Conservation (phyloP, 495 filamentous ascomycete species). For the Penicillium riverlandense region DNA sequence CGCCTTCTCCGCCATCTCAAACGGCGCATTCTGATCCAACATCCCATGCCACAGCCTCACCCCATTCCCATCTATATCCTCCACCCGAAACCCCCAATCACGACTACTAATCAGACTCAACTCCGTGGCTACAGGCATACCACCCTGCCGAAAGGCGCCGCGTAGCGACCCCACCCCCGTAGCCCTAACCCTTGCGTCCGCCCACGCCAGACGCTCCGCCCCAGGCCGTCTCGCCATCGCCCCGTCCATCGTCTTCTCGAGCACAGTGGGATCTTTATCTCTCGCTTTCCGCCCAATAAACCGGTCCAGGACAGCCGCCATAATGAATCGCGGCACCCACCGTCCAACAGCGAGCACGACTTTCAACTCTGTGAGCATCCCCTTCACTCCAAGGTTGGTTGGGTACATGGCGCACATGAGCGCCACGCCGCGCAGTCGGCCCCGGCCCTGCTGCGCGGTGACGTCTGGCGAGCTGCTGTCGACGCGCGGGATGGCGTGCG, state of each 20-base stretch:
- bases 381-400: neutral
- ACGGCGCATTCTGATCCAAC: slow-evolving; percentile 4
- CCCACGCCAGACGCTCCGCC: neutral
- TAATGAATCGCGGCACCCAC: slow-evolving; percentile 4
- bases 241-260: neutral
- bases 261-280: neutral
- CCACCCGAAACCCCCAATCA: slow-evolving; percentile 4
- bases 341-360: neutral
- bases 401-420: slow-evolving; percentile 4
- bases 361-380: slow-evolving; percentile 2
- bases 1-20: slow-evolving; percentile 6
- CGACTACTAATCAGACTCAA: neutral
- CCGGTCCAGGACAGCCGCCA: neutral
- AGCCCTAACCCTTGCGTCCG: neutral
- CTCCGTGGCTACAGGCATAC: neutral
- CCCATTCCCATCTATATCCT: slow-evolving; percentile 1
- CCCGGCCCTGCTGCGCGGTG: neutral
- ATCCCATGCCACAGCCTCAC: slow-evolving; percentile 6
- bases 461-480: neutral
- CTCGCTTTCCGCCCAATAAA: neutral
- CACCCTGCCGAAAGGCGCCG: slow-evolving; percentile 4
- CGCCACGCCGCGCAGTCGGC: neutral
- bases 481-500: neutral
- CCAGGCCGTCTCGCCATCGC: neutral
- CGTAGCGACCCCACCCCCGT: neutral